A percentile compares a stretch with the other conserved stretches of the same genome.
These are phyloP conservation scores for Porphyra umbilicalis DNA, from an alignment of 31 red algal genomes.

Conservation along the genomic window DNA sequence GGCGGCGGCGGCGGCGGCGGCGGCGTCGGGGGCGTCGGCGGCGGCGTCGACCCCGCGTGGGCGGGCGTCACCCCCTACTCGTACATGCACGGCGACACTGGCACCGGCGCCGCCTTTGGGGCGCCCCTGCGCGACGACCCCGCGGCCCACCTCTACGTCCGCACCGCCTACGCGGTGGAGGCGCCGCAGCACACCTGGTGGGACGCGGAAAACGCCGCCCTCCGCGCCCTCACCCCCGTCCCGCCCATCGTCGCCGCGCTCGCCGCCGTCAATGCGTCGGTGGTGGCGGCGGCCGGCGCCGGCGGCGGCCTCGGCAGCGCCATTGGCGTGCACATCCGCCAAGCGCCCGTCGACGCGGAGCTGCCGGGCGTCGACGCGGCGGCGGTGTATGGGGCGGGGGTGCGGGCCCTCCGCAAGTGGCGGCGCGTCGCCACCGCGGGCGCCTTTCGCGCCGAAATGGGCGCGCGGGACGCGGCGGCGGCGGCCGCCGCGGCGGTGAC, in stretches of 20 bases:
- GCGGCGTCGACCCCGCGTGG: background rate
- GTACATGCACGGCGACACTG: background rate
- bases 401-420: background rate
- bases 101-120: background rate
- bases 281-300: background rate
- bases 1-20: background rate
- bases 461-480: background rate
- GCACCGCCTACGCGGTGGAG: slow-evolving; percentile 27
- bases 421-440: background rate
- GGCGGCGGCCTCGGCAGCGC: slow-evolving; percentile 8
- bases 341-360: slow-evolving; percentile 17
- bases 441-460: background rate
- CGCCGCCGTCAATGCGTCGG: background rate
- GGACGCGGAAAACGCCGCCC: slow-evolving; percentile 23
- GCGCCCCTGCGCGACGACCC: slow-evolving; percentile 4
- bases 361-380: slow-evolving; percentile 19
- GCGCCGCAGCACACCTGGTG: background rate
- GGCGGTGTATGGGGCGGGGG: background rate
- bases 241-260: slow-evolving; percentile 8
- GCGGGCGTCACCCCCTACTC: background rate
- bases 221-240: slow-evolving; percentile 27
- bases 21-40: background rate
- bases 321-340: slow-evolving; percentile 52
- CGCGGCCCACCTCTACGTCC: slow-evolving; percentile 36
- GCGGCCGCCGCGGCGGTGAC: background rate